Evolutionary conservation across 257 asterid species (phyloP).

Genomic region (Euphrasia confusa): DNA sequence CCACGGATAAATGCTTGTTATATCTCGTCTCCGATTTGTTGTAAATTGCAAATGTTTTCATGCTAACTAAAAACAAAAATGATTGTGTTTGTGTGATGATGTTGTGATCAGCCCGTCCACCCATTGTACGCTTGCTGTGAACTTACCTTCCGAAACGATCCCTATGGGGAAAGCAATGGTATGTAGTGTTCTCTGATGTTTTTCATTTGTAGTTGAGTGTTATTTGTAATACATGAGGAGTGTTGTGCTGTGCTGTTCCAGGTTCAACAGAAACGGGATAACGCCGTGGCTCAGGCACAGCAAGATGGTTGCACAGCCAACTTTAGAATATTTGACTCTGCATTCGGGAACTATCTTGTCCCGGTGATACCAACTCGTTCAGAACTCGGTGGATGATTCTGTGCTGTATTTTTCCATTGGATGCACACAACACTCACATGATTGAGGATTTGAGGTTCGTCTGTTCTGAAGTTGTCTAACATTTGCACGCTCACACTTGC

Average conservation of each 20-base stretch:
- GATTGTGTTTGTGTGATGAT: neutral
- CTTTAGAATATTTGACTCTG: conserved; percentile 59
- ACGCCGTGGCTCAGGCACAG: conserved; percentile 62
- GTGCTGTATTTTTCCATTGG: neutral
- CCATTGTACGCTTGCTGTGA: conserved; percentile 19
- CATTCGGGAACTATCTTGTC: conserved; percentile 67
- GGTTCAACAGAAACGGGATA: conserved; percentile 44
- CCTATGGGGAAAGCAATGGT: conserved; percentile 28
- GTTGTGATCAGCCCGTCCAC: conserved; percentile 21
- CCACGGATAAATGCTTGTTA: no score
- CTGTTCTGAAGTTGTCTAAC: no score
- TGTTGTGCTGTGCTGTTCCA: conserved; percentile 16
- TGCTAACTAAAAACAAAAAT: neutral
- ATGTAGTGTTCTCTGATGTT: conserved; percentile 10
- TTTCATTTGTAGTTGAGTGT: neutral
- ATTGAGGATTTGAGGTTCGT: no score
- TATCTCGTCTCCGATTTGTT: neutral
- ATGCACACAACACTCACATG: no score
- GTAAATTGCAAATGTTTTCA: neutral
- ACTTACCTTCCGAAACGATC: conserved; percentile 21
- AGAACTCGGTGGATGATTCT: conserved; percentile 43
- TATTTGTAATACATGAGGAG: conserved; percentile 1
- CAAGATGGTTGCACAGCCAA: conserved; percentile 60
- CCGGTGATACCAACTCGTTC: conserved; percentile 73
- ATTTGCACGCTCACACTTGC: no score